A percentile compares a stretch with the other conserved stretches of the same genome.
These are phyloP conservation scores for Micractinium conductrix DNA, from an alignment of 139 green algal genomes.

Conservation along the genomic window DNA sequence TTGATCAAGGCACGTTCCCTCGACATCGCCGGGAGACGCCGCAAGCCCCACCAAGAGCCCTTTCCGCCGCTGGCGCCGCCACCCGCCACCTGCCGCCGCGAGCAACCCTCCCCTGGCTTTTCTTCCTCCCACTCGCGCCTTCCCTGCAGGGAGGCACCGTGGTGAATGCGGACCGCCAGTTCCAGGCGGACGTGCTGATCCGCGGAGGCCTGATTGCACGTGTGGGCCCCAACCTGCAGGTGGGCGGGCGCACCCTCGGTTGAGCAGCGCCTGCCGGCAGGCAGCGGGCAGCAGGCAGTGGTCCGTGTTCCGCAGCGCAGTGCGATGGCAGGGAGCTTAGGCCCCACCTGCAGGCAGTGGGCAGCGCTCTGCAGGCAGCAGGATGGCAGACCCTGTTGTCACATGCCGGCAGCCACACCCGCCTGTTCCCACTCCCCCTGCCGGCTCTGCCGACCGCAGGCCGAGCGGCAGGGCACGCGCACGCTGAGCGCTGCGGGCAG, in stretches of 20 bases:
- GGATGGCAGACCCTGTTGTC: neutral
- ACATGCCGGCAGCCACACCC: neutral
- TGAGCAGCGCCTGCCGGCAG: neutral
- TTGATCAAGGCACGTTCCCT: slow-evolving; percentile 30
- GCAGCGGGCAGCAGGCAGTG: neutral
- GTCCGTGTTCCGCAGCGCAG: too few relatives aligned
- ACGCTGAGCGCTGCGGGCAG: slow-evolving; percentile 84
- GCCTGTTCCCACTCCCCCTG: neutral
- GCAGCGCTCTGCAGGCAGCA: neutral
- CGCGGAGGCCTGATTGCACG: slow-evolving; percentile 68
- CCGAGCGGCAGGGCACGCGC: slow-evolving; percentile 9
- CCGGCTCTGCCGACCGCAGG: slow-evolving; percentile 10
- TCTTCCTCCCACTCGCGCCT: neutral
- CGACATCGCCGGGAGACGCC: neutral
- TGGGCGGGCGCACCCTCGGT: slow-evolving; percentile 2
- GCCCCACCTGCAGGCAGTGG: too few relatives aligned
- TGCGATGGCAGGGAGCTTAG: too few relatives aligned
- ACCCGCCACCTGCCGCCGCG: neutral
- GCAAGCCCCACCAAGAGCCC: neutral
- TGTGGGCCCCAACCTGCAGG: slow-evolving; percentile 69
- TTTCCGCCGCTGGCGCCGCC: neutral
- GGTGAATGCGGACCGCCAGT: slow-evolving; percentile 83
- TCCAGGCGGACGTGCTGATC: slow-evolving; percentile 86
- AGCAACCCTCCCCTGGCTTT: neutral
- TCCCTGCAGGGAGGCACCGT: slow-evolving; percentile 84